Evolutionary conservation across 257 asterid genomes (phyloP), one percentile per base, ranked within the genome.

Genomic region (Lycium ferocissimum): DNA sequence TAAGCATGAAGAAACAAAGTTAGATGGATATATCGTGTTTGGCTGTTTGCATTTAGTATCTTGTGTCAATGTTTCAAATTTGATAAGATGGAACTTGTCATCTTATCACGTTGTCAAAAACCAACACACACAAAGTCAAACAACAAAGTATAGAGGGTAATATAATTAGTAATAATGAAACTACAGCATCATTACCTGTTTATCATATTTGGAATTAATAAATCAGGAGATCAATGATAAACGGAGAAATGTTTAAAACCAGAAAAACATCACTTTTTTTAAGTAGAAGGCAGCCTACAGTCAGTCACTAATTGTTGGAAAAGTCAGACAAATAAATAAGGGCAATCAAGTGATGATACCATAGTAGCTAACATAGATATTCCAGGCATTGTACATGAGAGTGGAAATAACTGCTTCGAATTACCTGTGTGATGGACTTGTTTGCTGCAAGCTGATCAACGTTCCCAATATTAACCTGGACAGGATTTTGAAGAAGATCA

Each of bases 361-460:
- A 82, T 51, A 66, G 22, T 43, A 49, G 76, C 43, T 20, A 49
- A 15, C 73, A 62, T 75, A 26, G 20, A 35, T 47, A 78, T 9
- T 75, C 67, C 45, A n/a, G 47, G 65, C 38, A 81, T 62, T 58
- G 83, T 59, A 35, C 56, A 59, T 54, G 79, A 54, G 51, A 63
- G 80, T 62, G 63, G 35, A 73, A 5, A 15, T 33, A 45, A n/a
- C 10, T 58, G 54, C 40, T 35, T 37, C 43, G 73, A 20, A 40
- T 81, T 87, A 96, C 99, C 98, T 96, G 99, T 18, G 99, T 93
- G 75, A 96, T 96, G 69, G 99, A 91, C 84, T 96, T 94, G 83
- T 96, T 96, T 57, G 99, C 99, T 87, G 94, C 95, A 79, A 96
- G 98, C 88, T 93, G 98, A 85, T 94, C 98, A 43, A 95, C 98